These are phyloP conservation scores for Lizonia empirigonia DNA, from an alignment of 2,329 filamentous ascomycete species.

Conservation along the genomic window DNA sequence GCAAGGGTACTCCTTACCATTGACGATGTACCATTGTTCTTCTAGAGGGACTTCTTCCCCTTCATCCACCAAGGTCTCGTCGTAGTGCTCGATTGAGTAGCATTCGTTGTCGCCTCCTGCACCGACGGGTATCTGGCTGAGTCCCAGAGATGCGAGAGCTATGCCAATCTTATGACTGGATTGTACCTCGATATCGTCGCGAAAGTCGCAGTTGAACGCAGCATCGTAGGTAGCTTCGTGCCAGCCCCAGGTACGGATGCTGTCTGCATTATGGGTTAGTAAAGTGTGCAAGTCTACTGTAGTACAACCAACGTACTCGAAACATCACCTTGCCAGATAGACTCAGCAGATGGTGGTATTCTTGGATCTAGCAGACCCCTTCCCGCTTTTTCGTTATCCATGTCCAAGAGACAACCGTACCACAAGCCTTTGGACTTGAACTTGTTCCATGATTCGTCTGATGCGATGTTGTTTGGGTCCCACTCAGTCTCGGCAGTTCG, in stretches of 20 bases:
- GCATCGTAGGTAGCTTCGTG: background rate
- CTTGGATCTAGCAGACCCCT: background rate
- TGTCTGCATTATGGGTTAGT: background rate
- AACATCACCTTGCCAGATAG: background rate
- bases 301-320: background rate
- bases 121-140: background rate
- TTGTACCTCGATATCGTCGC: too few relatives aligned
- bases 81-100: conserved; percentile 16
- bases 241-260: conserved; percentile 21
- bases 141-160: conserved; percentile 3
- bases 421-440: background rate
- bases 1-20: conserved; percentile 5
- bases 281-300: background rate
- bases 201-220: conserved; percentile 4
- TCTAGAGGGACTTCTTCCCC: background rate
- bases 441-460: background rate
- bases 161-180: background rate
- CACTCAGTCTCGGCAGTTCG: background rate
- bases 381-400: background rate
- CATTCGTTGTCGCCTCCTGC: conserved; percentile 15
- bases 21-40: conserved; percentile 17
- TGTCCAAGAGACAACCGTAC: background rate
- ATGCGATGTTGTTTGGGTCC: background rate
- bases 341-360: background rate
- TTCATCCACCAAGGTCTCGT: background rate